Evolutionary conservation across 2,329 filamentous ascomycete genomes (phyloP).

Genomic region (Microdochium paspali): DNA sequence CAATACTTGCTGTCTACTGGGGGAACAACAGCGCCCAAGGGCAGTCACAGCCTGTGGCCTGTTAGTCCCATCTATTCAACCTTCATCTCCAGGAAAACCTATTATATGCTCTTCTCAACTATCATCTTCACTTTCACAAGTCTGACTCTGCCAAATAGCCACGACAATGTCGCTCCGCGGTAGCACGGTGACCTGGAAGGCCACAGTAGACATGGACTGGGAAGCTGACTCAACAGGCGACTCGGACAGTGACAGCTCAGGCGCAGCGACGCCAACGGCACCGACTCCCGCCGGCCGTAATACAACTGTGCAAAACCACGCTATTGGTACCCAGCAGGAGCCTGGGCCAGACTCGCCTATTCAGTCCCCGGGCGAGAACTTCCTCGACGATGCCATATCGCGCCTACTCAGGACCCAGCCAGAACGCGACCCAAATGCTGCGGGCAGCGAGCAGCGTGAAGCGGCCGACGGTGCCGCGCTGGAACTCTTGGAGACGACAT

Average conservation of each 20-base stretch:
- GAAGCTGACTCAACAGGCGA: background rate
- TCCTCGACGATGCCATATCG: background rate
- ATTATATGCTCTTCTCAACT: no score
- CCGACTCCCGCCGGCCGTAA: background rate
- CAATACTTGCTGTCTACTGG: no score
- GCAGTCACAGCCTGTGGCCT: no score
- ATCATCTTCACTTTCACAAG: no score
- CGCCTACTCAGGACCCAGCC: background rate
- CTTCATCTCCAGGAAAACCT: no score
- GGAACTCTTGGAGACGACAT: slow-evolving; percentile 2
- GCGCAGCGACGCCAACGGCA: background rate
- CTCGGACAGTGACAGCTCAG: background rate
- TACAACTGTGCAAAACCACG: no score
- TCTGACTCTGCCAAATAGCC: no score
- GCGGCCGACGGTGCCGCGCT: background rate
- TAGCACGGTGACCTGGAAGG: background rate
- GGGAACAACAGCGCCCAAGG: no score
- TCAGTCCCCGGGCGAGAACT: background rate
- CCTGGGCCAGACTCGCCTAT: background rate
- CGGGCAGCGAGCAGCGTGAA: background rate
- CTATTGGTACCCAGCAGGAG: background rate
- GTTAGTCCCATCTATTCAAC: no score
- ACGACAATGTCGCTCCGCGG: no score
- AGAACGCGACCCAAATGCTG: background rate
- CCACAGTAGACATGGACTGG: background rate